Evolutionary conservation across 345 rosid genomes (phyloP).

Genomic region (Euphorbia pulcherrima): DNA sequence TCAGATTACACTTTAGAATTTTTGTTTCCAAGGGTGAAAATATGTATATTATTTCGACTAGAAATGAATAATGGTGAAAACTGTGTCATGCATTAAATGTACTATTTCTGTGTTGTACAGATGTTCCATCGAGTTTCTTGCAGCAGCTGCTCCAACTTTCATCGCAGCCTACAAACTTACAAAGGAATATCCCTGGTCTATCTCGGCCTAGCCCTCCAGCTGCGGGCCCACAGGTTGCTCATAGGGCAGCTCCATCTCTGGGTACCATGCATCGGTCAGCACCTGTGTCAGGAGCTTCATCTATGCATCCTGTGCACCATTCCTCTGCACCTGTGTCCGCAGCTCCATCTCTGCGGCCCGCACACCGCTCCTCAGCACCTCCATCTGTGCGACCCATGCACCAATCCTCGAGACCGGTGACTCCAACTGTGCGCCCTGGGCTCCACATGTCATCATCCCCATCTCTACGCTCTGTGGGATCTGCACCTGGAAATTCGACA

Average conservation of each 20-base stretch:
- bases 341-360: slow-evolving; percentile 21
- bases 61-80: not conserved
- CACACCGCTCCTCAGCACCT: slow-evolving; percentile 17
- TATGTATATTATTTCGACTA: not conserved
- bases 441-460: too few relatives aligned
- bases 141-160: slow-evolving; percentile 36
- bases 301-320: slow-evolving; percentile 19
- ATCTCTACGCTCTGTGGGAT: slow-evolving; percentile 17
- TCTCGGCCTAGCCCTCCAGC: slow-evolving; percentile 21
- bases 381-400: slow-evolving; percentile 23
- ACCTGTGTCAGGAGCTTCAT: slow-evolving; percentile 20
- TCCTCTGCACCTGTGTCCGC: slow-evolving; percentile 3
- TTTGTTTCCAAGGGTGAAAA: too few relatives aligned
- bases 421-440: not conserved
- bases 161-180: slow-evolving; percentile 24
- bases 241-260: slow-evolving; percentile 18
- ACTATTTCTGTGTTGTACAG: slow-evolving; percentile 26
- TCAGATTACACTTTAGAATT: too few relatives aligned
- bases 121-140: slow-evolving; percentile 24
- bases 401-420: slow-evolving; percentile 9
- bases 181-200: slow-evolving; percentile 22
- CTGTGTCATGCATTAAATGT: not conserved
- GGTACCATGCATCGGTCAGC: slow-evolving; percentile 19
- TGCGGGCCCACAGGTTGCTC: slow-evolving; percentile 10
- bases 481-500: slow-evolving; percentile 16